Conservation (phyloP, 768 basidiomycete genomes). For the Calvatia gigantea region DNA sequence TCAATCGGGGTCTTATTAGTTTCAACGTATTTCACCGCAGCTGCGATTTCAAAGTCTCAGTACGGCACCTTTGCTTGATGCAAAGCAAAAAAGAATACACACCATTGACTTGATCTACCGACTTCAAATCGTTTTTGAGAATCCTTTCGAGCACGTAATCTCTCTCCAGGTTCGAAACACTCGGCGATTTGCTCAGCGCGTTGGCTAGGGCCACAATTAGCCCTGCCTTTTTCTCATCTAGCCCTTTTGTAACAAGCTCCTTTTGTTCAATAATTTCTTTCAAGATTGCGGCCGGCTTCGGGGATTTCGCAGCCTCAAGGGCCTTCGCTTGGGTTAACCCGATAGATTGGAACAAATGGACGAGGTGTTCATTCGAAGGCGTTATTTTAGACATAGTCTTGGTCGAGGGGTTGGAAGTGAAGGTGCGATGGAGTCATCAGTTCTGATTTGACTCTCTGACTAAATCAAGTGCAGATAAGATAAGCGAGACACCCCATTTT, state of each 20-base stretch:
- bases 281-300: constrained; percentile 71
- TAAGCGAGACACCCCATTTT: not conserved
- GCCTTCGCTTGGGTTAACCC: constrained; percentile 77
- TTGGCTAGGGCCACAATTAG: constrained; percentile 67
- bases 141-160: constrained; percentile 67
- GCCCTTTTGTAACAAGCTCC: constrained; percentile 38
- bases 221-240: constrained; percentile 77
- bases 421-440: not conserved
- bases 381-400: not conserved
- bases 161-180: constrained; percentile 49
- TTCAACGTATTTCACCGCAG: constrained; percentile 75
- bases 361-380: constrained; percentile 15
- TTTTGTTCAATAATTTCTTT: constrained; percentile 64
- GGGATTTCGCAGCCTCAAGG: constrained; percentile 74
- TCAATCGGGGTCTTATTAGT: constrained; percentile 58
- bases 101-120: constrained; percentile 87
- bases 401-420: not conserved
- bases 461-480: constrained; percentile 15
- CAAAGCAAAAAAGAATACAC: constrained; percentile 21
- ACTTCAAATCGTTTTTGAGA: constrained; percentile 68
- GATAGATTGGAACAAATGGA: constrained; percentile 67
- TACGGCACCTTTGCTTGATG: not conserved
- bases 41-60: constrained; percentile 30
- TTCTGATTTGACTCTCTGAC: constrained; percentile 12
- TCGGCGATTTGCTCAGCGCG: constrained; percentile 50